Evolutionary conservation across 2,329 filamentous ascomycete species (phyloP), one percentile per base, ranked within the genome.

Genomic region (Arthrinium puccinioides): DNA sequence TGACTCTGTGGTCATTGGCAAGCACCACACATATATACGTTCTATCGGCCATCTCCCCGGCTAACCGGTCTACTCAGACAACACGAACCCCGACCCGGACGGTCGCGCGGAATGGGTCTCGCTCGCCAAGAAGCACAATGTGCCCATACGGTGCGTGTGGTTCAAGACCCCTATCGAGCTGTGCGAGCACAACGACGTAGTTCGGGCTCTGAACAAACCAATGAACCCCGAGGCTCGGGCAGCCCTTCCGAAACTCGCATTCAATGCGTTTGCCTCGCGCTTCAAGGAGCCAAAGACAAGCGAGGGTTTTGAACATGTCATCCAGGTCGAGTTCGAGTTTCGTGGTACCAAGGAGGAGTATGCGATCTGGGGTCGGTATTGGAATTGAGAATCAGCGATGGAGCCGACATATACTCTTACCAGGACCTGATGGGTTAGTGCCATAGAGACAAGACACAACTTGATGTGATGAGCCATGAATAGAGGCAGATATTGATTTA

Each of bases 71-170:
- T 14, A 9, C 14, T 18, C 31, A 92, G 92, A 98, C 61, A 97
- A 95, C 59, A 97, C 92, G n/a, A 98, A 98, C 56, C 78, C 89
- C 21, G 84, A 94, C 61, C 58, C 70, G 9, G 82, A 86, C 36
- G 87, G 82, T 18, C 75, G 92, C 46, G 72, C 74, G n/a, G 64
- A 84, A 42, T 97, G 90, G 90, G 62, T 87, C 21, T 66, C 76
- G 19, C 62, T 97, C 21, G 88, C 88, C 14, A 73, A 71, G 45
- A 82, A 82, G 50, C 64, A 78, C 51, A 67, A 75, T 4, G 69
- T 94, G 3, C 82, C 85, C 3, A 84, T 95, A 49, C 83, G 90
- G 32, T 94, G 90, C 54, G 70, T 97, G 9, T 83, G 84, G 60
- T 92, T 98, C 64, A 84, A 81, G 36, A 83, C 87, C 10, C 69